These are phyloP conservation scores for Otatea glauca DNA, from an alignment of 176 grass and related monocot genomes.

Conservation along the genomic window DNA sequence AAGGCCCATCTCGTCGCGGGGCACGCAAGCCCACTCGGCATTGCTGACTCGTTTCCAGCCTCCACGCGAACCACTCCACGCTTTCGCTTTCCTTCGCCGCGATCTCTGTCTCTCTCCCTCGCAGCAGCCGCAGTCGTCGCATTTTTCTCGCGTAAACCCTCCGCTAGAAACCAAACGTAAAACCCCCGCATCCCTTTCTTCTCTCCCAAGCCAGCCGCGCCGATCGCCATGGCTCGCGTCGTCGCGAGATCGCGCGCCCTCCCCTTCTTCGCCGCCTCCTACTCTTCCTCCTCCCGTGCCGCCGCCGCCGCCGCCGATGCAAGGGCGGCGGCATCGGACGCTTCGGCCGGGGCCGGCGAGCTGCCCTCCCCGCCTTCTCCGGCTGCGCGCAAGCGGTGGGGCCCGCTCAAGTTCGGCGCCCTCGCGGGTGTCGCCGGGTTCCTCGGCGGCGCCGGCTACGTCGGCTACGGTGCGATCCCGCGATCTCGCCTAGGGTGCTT, in stretches of 20 bases:
- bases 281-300: constrained; percentile 9
- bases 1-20: no score
- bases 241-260: constrained; percentile 45
- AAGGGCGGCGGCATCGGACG: neutral
- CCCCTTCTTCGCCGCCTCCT: constrained; percentile 1
- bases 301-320: neutral
- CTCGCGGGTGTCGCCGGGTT: constrained; percentile 61
- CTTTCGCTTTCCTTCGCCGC: neutral
- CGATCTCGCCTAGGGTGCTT: constrained; percentile 12
- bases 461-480: constrained; percentile 54
- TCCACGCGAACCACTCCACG: no score
- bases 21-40: no score
- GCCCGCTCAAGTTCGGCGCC: constrained; percentile 61
- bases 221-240: constrained; percentile 48
- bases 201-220: constrained; percentile 31
- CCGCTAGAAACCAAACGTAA: constrained; percentile 46
- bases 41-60: no score
- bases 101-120: no score
- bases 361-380: constrained; percentile 15
- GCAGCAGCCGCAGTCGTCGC: no score
- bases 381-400: constrained; percentile 46
- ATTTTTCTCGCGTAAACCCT: constrained; percentile 41
- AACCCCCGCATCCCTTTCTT: constrained; percentile 15
- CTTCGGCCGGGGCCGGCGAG: constrained; percentile 16
- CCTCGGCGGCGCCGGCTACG: constrained; percentile 59